phyloP scores from a whole-genome alignment of 805 yeast species.

The Yamadazyma laniorum region DNA sequence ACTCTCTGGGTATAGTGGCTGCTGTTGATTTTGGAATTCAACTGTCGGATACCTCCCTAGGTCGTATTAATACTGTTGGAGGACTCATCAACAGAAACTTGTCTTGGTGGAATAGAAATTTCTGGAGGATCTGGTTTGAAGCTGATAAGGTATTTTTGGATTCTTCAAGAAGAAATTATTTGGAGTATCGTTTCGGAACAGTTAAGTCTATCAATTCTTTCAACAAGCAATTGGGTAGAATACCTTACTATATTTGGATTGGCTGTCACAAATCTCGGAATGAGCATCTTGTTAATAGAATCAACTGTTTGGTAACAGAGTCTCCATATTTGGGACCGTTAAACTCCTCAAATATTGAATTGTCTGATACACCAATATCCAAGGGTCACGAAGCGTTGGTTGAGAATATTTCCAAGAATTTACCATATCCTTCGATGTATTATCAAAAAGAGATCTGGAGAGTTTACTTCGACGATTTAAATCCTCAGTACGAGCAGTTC shows the following conservation, averaged over 20 bases:
- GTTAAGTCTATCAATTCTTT: constrained; percentile 68
- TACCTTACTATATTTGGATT: constrained; percentile 82
- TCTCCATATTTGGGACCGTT: constrained; percentile 76
- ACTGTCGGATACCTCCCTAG: constrained; percentile 58
- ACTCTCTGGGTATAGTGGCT: constrained; percentile 60
- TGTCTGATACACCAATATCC: constrained; percentile 32
- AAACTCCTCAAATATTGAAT: constrained; percentile 8
- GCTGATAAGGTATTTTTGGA: constrained; percentile 78
- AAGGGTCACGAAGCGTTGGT: constrained; percentile 81
- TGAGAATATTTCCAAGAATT: constrained; percentile 54
- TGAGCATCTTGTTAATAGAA: constrained; percentile 51
- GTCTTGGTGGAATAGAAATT: constrained; percentile 74
- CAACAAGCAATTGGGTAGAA: constrained; percentile 64
- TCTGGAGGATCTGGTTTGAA: constrained; percentile 89
- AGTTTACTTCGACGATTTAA: constrained; percentile 72
- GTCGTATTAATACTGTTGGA: constrained; percentile 72
- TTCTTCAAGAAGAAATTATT: constrained; percentile 76
- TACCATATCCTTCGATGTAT: constrained; percentile 79
- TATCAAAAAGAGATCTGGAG: constrained; percentile 78
- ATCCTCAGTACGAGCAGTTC: constrained; percentile 67
- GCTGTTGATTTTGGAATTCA: constrained; percentile 83
- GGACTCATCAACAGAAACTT: constrained; percentile 69
- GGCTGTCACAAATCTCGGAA: constrained; percentile 51
- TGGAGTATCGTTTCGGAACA: constrained; percentile 81
- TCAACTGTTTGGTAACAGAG: constrained; percentile 75